phyloP scores from a whole-genome alignment of 345 rosid species.

The Aegle marmelos region DNA sequence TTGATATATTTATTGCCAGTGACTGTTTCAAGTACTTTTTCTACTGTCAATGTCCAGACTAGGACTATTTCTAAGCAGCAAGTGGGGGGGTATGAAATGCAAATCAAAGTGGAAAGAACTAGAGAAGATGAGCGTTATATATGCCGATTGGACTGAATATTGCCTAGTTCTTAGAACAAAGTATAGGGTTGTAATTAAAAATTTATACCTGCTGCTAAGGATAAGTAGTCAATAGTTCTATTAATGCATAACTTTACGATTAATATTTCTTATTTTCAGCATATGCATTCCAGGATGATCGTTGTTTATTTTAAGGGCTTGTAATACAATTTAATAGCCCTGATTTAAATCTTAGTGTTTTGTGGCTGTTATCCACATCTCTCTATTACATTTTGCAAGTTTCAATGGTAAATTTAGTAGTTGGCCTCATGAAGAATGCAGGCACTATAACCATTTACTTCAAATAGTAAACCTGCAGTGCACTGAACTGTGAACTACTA shows the following conservation, averaged over 20 bases:
- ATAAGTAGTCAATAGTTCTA: too few species aligned
- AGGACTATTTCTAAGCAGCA: not conserved
- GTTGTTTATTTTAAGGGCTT: not conserved
- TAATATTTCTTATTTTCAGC: too few species aligned
- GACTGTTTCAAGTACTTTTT: not conserved
- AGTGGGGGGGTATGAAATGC: not conserved
- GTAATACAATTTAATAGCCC: not conserved
- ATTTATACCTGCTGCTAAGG: too few species aligned
- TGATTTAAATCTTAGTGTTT: not conserved
- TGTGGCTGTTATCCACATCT: too few species aligned
- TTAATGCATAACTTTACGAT: too few species aligned
- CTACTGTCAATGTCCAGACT: too few species aligned
- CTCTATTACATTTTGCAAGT: not conserved
- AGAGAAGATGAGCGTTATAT: constrained; percentile 14
- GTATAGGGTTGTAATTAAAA: not conserved
- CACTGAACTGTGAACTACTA: too few species aligned
- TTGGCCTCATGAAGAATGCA: not conserved
- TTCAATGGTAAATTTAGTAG: not conserved
- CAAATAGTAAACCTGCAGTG: too few species aligned
- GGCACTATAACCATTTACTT: too few species aligned
- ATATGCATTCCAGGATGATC: too few species aligned
- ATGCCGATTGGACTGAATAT: constrained; percentile 2
- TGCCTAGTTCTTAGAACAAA: not conserved
- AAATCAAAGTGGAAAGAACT: constrained; percentile 4
- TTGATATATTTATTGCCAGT: too few species aligned